Conservation (phyloP, 179 eudicot species). For the Silene coronaria region DNA sequence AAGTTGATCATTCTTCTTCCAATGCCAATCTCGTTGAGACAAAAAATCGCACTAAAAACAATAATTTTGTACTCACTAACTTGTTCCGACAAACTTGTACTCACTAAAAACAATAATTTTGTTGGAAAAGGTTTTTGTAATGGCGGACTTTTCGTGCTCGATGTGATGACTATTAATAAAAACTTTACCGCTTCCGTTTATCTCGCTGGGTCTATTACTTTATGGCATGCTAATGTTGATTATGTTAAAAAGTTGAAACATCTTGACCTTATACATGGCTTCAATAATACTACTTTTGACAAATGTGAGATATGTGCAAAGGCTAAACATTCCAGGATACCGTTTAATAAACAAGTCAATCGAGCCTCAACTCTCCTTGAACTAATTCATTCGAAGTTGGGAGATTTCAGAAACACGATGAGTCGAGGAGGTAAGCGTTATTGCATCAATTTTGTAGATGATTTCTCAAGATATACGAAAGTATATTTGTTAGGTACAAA, state of each 20-base stretch:
- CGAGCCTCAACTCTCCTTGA: background rate
- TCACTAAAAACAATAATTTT: too few species aligned
- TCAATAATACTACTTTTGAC: background rate
- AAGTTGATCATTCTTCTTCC: background rate
- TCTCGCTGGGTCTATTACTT: background rate
- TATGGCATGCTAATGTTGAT: background rate
- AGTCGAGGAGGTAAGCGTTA: too few species aligned
- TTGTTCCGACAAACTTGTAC: too few species aligned
- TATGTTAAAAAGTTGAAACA: background rate
- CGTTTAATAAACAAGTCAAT: background rate
- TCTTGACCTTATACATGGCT: background rate
- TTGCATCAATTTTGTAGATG: too few species aligned
- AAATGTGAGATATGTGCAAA: background rate
- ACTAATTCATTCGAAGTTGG: background rate
- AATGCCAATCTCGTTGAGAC: conserved; percentile 3
- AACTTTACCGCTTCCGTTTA: background rate
- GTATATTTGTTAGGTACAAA: too few species aligned
- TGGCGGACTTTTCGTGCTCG: too few species aligned
- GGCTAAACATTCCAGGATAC: background rate
- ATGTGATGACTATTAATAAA: too few species aligned
- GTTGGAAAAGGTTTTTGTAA: background rate
- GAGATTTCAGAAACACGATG: background rate
- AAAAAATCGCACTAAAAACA: too few species aligned
- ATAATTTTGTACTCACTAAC: too few species aligned
- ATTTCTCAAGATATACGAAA: too few species aligned